Conservation (phyloP, 2,329 filamentous ascomycete species). For the Ampelomyces quisqualis region DNA sequence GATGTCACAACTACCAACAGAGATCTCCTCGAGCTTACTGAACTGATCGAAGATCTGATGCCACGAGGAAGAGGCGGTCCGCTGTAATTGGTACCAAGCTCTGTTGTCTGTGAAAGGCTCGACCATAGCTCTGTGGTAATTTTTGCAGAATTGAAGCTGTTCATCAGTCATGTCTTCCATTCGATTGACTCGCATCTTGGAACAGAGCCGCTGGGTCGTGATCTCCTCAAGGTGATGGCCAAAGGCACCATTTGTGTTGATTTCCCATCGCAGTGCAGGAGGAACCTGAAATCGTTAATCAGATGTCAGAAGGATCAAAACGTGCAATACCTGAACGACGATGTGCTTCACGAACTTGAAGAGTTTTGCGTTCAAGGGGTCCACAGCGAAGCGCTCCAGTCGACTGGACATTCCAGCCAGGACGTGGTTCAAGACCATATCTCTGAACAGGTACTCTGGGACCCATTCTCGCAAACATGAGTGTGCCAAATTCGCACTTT, state of each 20-base stretch:
- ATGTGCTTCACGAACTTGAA: slow-evolving; percentile 14
- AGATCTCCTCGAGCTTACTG: slow-evolving; percentile 10
- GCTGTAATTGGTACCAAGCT: slow-evolving; percentile 8
- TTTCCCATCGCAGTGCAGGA: slow-evolving; percentile 17
- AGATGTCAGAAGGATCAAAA: background rate
- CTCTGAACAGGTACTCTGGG: slow-evolving; percentile 16
- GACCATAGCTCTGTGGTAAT: slow-evolving; percentile 16
- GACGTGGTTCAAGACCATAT: slow-evolving; percentile 19
- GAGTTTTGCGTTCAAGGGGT: slow-evolving; percentile 1
- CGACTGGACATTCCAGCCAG: slow-evolving; percentile 9
- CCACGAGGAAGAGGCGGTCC: slow-evolving; percentile 5
- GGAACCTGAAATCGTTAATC: slow-evolving; percentile 11
- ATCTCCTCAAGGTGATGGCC: slow-evolving; percentile 7
- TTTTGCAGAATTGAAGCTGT: slow-evolving; percentile 7
- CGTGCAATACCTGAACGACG: slow-evolving; percentile 8
- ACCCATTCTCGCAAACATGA: slow-evolving; percentile 19
- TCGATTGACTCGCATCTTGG: slow-evolving; percentile 3
- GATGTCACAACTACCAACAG: slow-evolving; percentile 10
- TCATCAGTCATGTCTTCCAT: slow-evolving; percentile 1
- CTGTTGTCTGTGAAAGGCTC: slow-evolving; percentile 14
- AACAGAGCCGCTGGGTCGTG: slow-evolving; percentile 7
- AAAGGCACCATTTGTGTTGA: slow-evolving; percentile 4
- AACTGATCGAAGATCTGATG: slow-evolving; percentile 7
- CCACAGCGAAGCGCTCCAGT: slow-evolving; percentile 11
- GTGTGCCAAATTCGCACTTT: slow-evolving; percentile 20